phyloP scores from a whole-genome alignment of 257 asterid species.

The Fraxinus excelsior region DNA sequence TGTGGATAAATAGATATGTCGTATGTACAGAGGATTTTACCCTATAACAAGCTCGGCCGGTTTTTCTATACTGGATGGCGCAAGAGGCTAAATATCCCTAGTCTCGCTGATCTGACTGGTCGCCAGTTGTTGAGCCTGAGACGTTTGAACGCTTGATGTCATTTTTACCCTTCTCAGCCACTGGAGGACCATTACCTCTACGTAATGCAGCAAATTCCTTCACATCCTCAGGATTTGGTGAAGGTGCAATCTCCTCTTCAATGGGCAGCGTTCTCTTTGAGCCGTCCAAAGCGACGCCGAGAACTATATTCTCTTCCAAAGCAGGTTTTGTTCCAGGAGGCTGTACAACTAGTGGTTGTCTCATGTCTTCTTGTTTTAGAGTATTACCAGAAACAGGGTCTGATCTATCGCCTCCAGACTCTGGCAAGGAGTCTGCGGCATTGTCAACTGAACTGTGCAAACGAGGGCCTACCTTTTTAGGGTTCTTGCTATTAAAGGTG shows the following conservation, averaged over 20 bases:
- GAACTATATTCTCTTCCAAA: conserved; percentile 88
- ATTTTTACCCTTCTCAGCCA: conserved; percentile 54
- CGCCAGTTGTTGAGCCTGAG: conserved; percentile 34
- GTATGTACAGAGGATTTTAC: conserved; percentile 31
- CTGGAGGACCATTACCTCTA: conserved; percentile 45
- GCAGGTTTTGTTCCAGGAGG: conserved; percentile 54
- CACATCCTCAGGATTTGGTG: conserved; percentile 40
- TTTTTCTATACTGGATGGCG: neutral
- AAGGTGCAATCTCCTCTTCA: conserved; percentile 55
- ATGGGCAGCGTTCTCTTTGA: conserved; percentile 96
- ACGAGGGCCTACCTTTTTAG: conserved; percentile 40
- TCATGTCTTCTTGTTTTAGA: conserved; percentile 53
- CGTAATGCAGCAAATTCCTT: conserved; percentile 62
- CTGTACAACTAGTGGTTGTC: conserved; percentile 33
- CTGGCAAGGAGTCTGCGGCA: conserved; percentile 30
- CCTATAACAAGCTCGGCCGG: neutral
- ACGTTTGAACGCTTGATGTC: conserved; percentile 38
- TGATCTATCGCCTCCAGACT: conserved; percentile 40
- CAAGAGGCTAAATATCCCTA: conserved; percentile 13
- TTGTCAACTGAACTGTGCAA: conserved; percentile 13
- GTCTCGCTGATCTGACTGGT: conserved; percentile 48
- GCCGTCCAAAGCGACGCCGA: conserved; percentile 96
- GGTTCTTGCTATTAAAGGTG: conserved; percentile 35
- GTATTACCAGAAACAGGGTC: conserved; percentile 32
- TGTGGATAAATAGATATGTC: neutral